These are phyloP conservation scores for Backusella circina DNA, from an alignment of 192 early-diverging fungal genomes.

Conservation along the genomic window DNA sequence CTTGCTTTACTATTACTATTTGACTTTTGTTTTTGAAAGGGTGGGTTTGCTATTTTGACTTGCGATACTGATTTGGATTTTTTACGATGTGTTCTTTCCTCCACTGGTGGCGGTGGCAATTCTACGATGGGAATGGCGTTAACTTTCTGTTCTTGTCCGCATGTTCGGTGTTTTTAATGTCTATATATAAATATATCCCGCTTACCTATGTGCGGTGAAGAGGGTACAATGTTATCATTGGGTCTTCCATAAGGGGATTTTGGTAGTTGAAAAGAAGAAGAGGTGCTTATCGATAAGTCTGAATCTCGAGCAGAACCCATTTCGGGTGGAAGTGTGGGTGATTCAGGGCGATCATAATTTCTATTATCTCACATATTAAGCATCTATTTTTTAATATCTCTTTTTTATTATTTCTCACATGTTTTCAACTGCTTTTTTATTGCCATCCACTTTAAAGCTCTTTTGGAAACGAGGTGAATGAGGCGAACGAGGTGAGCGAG, in stretches of 20 bases:
- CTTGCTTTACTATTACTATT: not conserved
- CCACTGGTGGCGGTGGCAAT: not conserved
- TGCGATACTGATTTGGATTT: not conserved
- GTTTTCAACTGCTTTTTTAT: not conserved
- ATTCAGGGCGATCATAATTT: constrained; percentile 19
- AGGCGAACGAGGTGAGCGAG: not conserved
- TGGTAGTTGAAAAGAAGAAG: not conserved
- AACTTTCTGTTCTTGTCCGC: not conserved
- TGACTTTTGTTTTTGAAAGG: not conserved
- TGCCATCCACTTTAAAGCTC: not conserved
- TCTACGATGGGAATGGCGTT: not conserved
- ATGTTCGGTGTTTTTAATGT: not conserved
- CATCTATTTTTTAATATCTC: not conserved
- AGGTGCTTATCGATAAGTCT: not conserved
- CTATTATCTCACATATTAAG: not conserved
- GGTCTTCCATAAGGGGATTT: not conserved
- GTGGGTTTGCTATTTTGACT: not conserved
- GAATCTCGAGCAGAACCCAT: not conserved
- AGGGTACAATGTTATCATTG: not conserved
- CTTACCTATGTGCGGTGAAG: not conserved
- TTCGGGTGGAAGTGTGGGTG: constrained; percentile 19
- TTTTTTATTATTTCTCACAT: not conserved
- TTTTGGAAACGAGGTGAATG: not conserved
- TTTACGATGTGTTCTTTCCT: not conserved
- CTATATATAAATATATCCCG: not conserved